Conservation (phyloP, 345 rosid species). For the Camelina hispida region DNA sequence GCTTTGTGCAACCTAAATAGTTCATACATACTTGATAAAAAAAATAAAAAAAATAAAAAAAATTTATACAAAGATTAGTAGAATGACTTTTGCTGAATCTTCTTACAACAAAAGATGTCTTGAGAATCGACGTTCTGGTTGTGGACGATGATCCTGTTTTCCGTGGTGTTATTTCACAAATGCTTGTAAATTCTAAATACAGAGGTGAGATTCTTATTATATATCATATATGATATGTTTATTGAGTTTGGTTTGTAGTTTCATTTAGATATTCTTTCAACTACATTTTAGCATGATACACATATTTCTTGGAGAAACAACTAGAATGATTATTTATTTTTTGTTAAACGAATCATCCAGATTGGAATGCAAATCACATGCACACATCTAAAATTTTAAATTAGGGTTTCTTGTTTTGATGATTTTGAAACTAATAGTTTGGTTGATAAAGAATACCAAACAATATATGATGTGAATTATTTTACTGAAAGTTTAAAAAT, state of each 20-base stretch:
- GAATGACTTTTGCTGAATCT: constrained; percentile 40
- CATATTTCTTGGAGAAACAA: not conserved
- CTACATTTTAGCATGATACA: not conserved
- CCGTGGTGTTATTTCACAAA: constrained; percentile 55
- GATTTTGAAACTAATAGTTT: not conserved
- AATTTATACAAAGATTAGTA: constrained; percentile 18
- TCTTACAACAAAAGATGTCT: constrained; percentile 23
- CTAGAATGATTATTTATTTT: no score
- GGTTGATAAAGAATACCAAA: not conserved
- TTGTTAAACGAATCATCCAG: not conserved
- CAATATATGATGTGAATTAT: no score
- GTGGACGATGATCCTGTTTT: constrained; percentile 71
- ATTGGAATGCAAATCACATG: not conserved
- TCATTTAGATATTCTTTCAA: not conserved
- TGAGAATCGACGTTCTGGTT: constrained; percentile 51
- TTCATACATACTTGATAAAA: constrained; percentile 14
- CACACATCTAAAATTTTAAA: not conserved
- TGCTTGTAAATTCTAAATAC: constrained; percentile 49
- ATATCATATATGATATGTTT: not conserved
- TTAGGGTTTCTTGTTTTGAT: constrained; percentile 2
- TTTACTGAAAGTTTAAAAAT: not conserved
- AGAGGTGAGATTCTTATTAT: constrained; percentile 50
- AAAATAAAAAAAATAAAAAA: not conserved
- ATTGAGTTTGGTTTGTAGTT: not conserved
- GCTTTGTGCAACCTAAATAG: constrained; percentile 21